Evolutionary conservation across 805 yeast genomes (phyloP).

Genomic region (Blastobotrys parvus): DNA sequence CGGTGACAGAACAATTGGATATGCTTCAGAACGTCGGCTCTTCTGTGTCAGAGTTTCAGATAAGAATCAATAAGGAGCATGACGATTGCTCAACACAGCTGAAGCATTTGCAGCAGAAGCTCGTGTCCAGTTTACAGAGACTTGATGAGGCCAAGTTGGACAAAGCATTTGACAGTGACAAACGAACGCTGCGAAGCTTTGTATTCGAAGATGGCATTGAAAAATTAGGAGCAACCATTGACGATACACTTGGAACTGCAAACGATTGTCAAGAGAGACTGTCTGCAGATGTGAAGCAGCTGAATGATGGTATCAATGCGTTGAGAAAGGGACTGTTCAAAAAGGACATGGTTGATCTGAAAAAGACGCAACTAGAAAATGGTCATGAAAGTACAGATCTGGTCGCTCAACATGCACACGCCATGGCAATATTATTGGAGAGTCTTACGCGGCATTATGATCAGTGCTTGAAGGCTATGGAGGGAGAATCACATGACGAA

Average conservation of each 20-base stretch:
- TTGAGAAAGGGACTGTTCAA: conserved; percentile 6
- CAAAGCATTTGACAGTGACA: conserved; percentile 20
- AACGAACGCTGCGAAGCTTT: conserved; percentile 36
- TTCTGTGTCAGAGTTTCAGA: conserved; percentile 19
- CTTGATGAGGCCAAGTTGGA: conserved; percentile 34
- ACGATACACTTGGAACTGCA: conserved; percentile 18
- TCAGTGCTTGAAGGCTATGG: conserved; percentile 51
- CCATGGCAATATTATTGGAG: conserved; percentile 58
- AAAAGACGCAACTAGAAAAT: conserved; percentile 13
- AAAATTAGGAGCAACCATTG: conserved; percentile 21
- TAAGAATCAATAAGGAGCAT: conserved; percentile 12
- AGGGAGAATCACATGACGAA: conserved; percentile 33
- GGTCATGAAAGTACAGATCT: conserved; percentile 18
- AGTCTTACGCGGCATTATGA: conserved; percentile 78
- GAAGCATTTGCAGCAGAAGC: conserved; percentile 23
- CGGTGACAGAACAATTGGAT: conserved; percentile 41
- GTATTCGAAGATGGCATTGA: conserved; percentile 37
- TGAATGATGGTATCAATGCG: conserved; percentile 23
- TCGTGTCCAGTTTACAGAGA: conserved; percentile 27
- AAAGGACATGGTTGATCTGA: conserved; percentile 4
- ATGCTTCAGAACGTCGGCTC: conserved; percentile 28
- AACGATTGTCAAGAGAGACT: conserved; percentile 3
- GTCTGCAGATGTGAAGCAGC: conserved; percentile 24
- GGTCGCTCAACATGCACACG: conserved; percentile 43
- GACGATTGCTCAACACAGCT: conserved; percentile 16